These are phyloP conservation scores for Neofusicoccum cordaticola DNA, from an alignment of 2,329 filamentous ascomycete genomes.

Conservation along the genomic window DNA sequence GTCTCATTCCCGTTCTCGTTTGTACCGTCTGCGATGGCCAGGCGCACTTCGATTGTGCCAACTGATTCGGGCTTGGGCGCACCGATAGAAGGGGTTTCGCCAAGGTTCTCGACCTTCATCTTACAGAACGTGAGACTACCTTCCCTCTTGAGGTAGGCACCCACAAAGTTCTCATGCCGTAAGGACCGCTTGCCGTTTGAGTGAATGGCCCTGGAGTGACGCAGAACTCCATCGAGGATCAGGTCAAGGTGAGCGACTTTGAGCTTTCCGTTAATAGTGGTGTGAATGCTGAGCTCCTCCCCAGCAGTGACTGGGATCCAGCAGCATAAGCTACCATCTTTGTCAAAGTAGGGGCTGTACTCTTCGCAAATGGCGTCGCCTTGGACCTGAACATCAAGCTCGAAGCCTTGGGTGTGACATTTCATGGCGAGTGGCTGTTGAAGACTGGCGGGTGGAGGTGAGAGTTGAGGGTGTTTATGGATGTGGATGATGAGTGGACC, in stretches of 20 bases:
- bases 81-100: neutral
- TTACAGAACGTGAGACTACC: neutral
- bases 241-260: conserved; percentile 33
- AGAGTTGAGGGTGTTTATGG: too few relatives aligned
- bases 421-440: neutral
- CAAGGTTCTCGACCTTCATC: neutral
- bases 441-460: too few relatives aligned
- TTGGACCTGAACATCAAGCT: neutral
- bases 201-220: conserved; percentile 19
- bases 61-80: conserved; percentile 13
- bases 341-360: conserved; percentile 22
- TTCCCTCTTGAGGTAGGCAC: neutral
- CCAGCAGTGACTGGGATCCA: conserved; percentile 35
- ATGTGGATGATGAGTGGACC: too few relatives aligned
- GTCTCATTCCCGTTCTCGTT: neutral
- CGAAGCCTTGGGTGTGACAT: neutral
- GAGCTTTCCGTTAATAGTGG: conserved; percentile 33
- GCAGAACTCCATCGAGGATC: conserved; percentile 37
- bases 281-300: conserved; percentile 31
- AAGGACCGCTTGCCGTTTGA: neutral
- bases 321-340: conserved; percentile 31
- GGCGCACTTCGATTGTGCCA: conserved; percentile 32
- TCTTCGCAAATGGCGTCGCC: conserved; percentile 20
- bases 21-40: conserved; percentile 20
- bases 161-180: conserved; percentile 20